Percentiles rank a stretch among this genome's conserved stretches.
Evolutionary conservation across 805 yeast species (phyloP).

Genomic region (Grigorovia yakushimaensis): DNA sequence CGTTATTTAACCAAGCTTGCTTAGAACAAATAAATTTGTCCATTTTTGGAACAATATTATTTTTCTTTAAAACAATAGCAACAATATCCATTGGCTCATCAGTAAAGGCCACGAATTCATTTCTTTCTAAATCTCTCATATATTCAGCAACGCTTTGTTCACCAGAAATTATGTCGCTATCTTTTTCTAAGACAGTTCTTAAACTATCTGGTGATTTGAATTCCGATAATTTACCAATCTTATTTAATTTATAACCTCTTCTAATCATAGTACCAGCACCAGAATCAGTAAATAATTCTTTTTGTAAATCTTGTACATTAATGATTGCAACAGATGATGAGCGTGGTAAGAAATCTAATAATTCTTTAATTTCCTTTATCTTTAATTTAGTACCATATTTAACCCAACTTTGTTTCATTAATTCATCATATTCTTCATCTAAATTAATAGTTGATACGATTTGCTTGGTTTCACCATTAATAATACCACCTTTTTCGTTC

Average conservation of each 20-base stretch:
- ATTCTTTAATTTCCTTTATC: conserved; percentile 91
- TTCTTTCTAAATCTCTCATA: conserved; percentile 56
- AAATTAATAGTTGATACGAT: conserved; percentile 82
- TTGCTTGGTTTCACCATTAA: conserved; percentile 86
- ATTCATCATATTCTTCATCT: conserved; percentile 89
- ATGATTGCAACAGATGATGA: conserved; percentile 97
- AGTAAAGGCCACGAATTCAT: conserved; percentile 68
- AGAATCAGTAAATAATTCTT: conserved; percentile 94
- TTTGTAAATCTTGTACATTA: conserved; percentile 88
- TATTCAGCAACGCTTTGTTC: conserved; percentile 71
- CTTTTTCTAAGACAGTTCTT: conserved; percentile 67
- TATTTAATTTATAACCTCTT: conserved; percentile 85
- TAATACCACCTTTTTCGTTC: conserved; percentile 96
- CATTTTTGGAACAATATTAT: conserved; percentile 48
- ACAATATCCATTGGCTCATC: conserved; percentile 94
- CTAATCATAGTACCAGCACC: conserved; percentile 99
- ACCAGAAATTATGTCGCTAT: conserved; percentile 63
- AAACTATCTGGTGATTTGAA: conserved; percentile 67
- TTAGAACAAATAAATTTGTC: conserved; percentile 82
- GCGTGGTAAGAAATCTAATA: conserved; percentile 88
- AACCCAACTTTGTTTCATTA: conserved; percentile 94
- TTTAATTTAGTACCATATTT: conserved; percentile 96
- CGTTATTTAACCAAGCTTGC: conserved; percentile 95
- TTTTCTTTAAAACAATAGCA: conserved; percentile 61
- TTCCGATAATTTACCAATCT: conserved; percentile 58